phyloP scores from a whole-genome alignment of 768 basidiomycete species.

The Amanita pallidorosea region DNA sequence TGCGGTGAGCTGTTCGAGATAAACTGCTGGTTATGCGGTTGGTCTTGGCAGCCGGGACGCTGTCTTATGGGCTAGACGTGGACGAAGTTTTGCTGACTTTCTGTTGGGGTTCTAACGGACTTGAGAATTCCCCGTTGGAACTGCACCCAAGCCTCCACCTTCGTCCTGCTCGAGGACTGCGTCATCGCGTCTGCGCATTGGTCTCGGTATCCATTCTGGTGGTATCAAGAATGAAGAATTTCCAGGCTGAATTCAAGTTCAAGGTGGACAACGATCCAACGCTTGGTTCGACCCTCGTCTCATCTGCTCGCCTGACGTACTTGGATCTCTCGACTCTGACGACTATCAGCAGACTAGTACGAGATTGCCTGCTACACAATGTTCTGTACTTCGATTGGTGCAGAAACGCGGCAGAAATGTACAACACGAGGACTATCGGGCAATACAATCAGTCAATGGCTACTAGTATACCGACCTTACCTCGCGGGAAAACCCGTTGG shows the following conservation, averaged over 20 bases:
- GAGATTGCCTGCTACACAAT: not conserved
- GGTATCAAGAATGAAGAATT: not conserved
- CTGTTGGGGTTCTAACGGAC: too few species aligned
- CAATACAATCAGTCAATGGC: not conserved
- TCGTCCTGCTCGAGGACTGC: not conserved
- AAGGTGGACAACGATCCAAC: not conserved
- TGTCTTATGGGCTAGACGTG: too few species aligned
- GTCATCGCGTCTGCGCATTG: too few species aligned
- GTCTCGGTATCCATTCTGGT: not conserved
- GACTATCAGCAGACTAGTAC: not conserved
- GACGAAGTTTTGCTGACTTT: too few species aligned
- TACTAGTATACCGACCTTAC: too few species aligned
- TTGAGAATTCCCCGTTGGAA: slow-evolving; percentile 25
- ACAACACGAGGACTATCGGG: not conserved
- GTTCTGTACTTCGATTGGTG: not conserved
- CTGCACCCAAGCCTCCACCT: not conserved
- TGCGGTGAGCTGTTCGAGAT: too few species aligned
- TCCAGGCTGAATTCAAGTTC: not conserved
- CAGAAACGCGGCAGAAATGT: not conserved
- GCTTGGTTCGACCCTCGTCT: not conserved
- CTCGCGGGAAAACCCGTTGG: too few species aligned
- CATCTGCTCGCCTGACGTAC: not conserved
- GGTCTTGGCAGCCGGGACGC: too few species aligned
- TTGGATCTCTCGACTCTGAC: not conserved
- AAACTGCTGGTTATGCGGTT: too few species aligned